Evolutionary conservation across 768 basidiomycete genomes (phyloP).

Genomic region (Leccinum boreale): DNA sequence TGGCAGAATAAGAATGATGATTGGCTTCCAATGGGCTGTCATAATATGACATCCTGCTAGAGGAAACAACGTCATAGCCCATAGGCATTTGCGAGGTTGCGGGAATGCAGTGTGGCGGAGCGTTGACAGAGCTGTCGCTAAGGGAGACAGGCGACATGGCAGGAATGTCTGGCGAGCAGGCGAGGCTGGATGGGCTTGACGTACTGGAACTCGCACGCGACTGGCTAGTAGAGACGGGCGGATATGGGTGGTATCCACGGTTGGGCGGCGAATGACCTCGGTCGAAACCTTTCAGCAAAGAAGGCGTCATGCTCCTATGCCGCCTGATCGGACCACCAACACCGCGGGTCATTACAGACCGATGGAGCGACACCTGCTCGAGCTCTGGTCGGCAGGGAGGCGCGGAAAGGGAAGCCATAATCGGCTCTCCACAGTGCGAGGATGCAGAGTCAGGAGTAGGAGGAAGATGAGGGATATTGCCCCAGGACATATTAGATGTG

Average conservation of each 20-base stretch:
- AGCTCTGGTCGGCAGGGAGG: conserved; percentile 69
- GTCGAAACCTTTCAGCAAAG: conserved; percentile 48
- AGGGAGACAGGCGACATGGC: conserved; percentile 19
- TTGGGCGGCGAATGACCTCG: conserved; percentile 45
- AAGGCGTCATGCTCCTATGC: conserved; percentile 77
- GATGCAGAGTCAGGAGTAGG: conserved; percentile 21
- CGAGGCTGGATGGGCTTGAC: conserved; percentile 30
- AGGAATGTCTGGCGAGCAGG: conserved; percentile 29
- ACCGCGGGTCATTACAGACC: conserved; percentile 20
- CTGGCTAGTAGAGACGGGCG: conserved; percentile 22
- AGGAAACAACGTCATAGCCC: conserved; percentile 23
- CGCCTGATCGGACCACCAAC: conserved; percentile 63
- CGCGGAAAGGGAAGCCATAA: conserved; percentile 48
- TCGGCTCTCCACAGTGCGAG: conserved; percentile 40
- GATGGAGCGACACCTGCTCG: conserved; percentile 40
- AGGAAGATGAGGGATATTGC: conserved; percentile 14
- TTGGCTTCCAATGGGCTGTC: conserved; percentile 20
- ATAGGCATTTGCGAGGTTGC: conserved; percentile 16
- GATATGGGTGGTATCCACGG: conserved; percentile 60
- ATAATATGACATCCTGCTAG: conserved; percentile 28
- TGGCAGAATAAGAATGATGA: conserved; percentile 17
- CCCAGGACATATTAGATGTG: conserved; percentile 25
- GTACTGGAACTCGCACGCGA: conserved; percentile 30
- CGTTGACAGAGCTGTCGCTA: conserved; percentile 8
- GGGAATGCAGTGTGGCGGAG: conserved; percentile 24